A percentile compares a stretch with the other conserved stretches of the same genome.
phyloP scores from a whole-genome alignment of 176 grass and related monocot genomes.

The Hyparrhenia diplandra region DNA sequence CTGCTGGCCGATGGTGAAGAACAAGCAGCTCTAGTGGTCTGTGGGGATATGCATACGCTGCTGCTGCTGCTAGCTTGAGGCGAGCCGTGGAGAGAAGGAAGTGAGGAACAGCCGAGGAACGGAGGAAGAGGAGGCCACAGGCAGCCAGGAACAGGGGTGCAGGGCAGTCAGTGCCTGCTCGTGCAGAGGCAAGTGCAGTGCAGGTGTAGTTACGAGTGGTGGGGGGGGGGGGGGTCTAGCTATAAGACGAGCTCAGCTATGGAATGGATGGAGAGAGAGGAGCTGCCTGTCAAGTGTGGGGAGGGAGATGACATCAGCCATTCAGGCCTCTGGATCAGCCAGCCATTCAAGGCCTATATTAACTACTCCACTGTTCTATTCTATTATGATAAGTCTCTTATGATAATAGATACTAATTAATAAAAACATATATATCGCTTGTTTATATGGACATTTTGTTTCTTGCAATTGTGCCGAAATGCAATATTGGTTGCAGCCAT shows the following conservation, averaged over 20 bases:
- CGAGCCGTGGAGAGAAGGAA: too few species aligned
- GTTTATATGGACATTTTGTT: not conserved
- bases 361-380: not conserved
- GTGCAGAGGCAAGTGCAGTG: slow-evolving; percentile 37
- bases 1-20: not conserved
- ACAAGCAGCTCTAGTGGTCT: not conserved
- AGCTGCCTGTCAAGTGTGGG: not conserved
- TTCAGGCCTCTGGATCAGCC: not conserved
- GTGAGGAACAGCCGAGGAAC: not conserved
- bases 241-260: not conserved
- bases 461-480: not conserved
- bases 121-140: not conserved
- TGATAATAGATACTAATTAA: too few species aligned
- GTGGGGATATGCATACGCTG: not conserved
- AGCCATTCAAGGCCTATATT: too few species aligned
- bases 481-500: not conserved
- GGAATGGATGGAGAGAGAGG: too few species aligned
- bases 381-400: too few species aligned
- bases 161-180: slow-evolving; percentile 27
- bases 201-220: not conserved
- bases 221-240: not conserved
- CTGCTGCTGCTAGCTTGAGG: not conserved
- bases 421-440: too few species aligned
- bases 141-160: not conserved
- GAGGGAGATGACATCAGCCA: not conserved